Percentiles rank a stretch among this genome's conserved stretches.
These are phyloP conservation scores for Leucogyrophana mollusca DNA, from an alignment of 768 basidiomycete species.

Conservation along the genomic window DNA sequence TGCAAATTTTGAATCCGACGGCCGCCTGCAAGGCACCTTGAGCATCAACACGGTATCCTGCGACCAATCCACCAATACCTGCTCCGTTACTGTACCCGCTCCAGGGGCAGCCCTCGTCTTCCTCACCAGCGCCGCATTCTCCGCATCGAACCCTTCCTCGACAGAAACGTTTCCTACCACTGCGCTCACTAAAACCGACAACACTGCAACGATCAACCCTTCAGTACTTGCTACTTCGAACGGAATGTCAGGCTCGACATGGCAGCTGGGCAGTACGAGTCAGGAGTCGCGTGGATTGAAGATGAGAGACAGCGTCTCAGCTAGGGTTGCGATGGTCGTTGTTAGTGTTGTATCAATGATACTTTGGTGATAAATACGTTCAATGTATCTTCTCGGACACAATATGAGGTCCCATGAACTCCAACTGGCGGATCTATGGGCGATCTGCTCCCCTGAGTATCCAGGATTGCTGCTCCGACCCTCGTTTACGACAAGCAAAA, in stretches of 20 bases:
- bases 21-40: constrained; percentile 17
- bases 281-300: too few relatives aligned
- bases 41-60: constrained; percentile 19
- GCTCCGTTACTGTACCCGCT: constrained; percentile 24
- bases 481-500: too few relatives aligned
- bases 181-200: constrained; percentile 24
- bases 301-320: too few relatives aligned
- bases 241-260: constrained; percentile 26
- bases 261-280: constrained; percentile 24
- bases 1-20: constrained; percentile 23
- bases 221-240: constrained; percentile 38
- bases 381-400: too few relatives aligned
- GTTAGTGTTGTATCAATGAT: too few relatives aligned
- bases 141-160: constrained; percentile 8
- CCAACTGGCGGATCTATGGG: too few relatives aligned
- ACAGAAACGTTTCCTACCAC: constrained; percentile 31
- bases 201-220: constrained; percentile 33
- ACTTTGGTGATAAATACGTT: too few relatives aligned
- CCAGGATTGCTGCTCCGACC: too few relatives aligned
- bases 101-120: constrained; percentile 28
- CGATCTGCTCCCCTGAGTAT: too few relatives aligned
- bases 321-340: too few relatives aligned
- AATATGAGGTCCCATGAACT: too few relatives aligned
- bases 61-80: constrained; percentile 15
- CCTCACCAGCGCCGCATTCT: constrained; percentile 8